Conservation (phyloP, 2,329 filamentous ascomycete species). For the Xylogone sp. region DNA sequence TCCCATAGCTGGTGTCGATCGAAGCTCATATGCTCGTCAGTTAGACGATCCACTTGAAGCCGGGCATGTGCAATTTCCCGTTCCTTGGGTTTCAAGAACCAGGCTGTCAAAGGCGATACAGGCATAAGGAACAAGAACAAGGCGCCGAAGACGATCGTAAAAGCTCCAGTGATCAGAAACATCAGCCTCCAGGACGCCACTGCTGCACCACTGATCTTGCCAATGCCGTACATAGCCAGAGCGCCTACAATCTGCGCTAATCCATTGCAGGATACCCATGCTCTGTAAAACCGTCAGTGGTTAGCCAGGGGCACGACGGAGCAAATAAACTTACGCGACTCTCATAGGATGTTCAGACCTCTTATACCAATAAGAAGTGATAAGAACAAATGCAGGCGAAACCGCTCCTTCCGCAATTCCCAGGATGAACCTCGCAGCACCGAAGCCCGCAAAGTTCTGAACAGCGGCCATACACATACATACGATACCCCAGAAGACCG, state of each 20-base stretch:
- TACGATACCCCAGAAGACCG: conserved; percentile 41
- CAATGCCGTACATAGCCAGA: conserved; percentile 48
- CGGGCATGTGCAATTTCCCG: conserved; percentile 36
- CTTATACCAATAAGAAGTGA: conserved; percentile 39
- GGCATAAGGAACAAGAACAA: conserved; percentile 45
- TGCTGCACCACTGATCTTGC: conserved; percentile 32
- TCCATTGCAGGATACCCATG: conserved; percentile 43
- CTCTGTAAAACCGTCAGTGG: conserved; percentile 1
- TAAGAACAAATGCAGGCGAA: conserved; percentile 41
- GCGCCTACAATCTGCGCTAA: conserved; percentile 41
- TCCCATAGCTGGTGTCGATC: conserved; percentile 40
- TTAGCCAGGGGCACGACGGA: neutral
- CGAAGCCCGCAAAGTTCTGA: conserved; percentile 34
- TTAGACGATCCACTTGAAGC: conserved; percentile 33
- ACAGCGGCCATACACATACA: conserved; percentile 42
- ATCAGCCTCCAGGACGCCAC: conserved; percentile 43
- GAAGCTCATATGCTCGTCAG: conserved; percentile 41
- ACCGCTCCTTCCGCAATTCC: conserved; percentile 39
- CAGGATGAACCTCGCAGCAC: conserved; percentile 37
- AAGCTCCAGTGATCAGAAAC: conserved; percentile 46
- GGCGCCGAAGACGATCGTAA: conserved; percentile 39
- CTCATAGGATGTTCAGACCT: conserved; percentile 33
- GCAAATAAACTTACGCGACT: conserved; percentile 19
- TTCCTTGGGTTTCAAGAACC: conserved; percentile 43
- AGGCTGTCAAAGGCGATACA: conserved; percentile 39